Conservation (phyloP, 2,329 filamentous ascomycete genomes). For the Curvularia verruculosa region DNA sequence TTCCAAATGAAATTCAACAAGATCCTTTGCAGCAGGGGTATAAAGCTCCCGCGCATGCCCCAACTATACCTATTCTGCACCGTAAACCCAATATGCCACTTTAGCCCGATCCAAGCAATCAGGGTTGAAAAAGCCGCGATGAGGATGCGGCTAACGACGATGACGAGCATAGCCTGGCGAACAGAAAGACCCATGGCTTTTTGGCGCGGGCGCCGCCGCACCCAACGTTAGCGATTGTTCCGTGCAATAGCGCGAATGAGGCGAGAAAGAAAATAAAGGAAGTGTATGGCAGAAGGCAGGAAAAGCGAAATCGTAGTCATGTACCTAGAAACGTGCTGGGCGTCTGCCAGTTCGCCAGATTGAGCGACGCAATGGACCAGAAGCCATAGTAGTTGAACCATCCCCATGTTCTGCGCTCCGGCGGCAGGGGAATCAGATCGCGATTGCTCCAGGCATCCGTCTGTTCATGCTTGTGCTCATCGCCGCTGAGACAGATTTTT, state of each 20-base stretch:
- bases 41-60: slow-evolving; percentile 58
- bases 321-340: slow-evolving; percentile 55
- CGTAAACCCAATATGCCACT: slow-evolving; percentile 59
- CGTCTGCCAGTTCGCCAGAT: slow-evolving; percentile 56
- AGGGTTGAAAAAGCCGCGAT: slow-evolving; percentile 53
- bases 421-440: slow-evolving; percentile 49
- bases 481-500: slow-evolving; percentile 47
- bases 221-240: background rate
- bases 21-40: slow-evolving; percentile 56
- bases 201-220: background rate
- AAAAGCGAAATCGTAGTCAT: background rate
- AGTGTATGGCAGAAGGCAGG: background rate
- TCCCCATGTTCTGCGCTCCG: slow-evolving; percentile 49
- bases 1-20: slow-evolving; percentile 60
- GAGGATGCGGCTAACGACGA: slow-evolving; percentile 53
- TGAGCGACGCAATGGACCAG: slow-evolving; percentile 50
- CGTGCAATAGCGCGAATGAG: background rate
- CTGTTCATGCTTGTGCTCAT: slow-evolving; percentile 53
- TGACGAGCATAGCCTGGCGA: slow-evolving; percentile 56
- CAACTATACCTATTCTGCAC: slow-evolving; percentile 59
- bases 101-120: slow-evolving; percentile 56
- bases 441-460: slow-evolving; percentile 53
- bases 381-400: slow-evolving; percentile 54
- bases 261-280: background rate
- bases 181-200: slow-evolving; percentile 56